phyloP scores from a whole-genome alignment of 306 rosid genomes.

The Macrotyloma uniflorum region DNA sequence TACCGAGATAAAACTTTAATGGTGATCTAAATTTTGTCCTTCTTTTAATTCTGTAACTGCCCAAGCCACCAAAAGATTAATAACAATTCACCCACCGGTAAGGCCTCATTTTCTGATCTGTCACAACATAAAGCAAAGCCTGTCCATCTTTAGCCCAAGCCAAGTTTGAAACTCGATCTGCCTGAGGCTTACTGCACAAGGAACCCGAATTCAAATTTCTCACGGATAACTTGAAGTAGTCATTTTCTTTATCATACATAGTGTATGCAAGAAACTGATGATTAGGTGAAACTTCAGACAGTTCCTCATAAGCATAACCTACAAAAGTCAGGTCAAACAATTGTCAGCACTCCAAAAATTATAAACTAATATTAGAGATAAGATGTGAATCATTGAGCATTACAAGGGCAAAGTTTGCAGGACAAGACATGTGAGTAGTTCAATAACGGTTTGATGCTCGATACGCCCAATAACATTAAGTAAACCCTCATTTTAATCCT shows the following conservation, averaged over 20 bases:
- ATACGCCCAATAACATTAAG: not conserved
- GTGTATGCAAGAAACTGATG: slow-evolving; percentile 90
- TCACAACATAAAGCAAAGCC: slow-evolving; percentile 84
- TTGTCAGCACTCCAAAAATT: slow-evolving; percentile 8
- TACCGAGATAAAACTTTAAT: not conserved
- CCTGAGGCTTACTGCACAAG: slow-evolving; percentile 87
- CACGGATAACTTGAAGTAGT: slow-evolving; percentile 74
- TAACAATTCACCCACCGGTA: slow-evolving; percentile 54
- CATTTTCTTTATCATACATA: slow-evolving; percentile 88
- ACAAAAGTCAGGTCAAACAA: slow-evolving; percentile 16
- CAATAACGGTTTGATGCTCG: not conserved
- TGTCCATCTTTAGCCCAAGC: slow-evolving; percentile 95
- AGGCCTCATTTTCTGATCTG: slow-evolving; percentile 80
- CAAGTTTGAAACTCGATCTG: slow-evolving; percentile 74
- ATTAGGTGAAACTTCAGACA: slow-evolving; percentile 84
- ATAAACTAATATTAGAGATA: not conserved
- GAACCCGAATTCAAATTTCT: slow-evolving; percentile 96
- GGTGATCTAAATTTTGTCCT: not conserved
- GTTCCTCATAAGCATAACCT: slow-evolving; percentile 95
- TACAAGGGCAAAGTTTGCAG: not conserved
- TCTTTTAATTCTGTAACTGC: not conserved
- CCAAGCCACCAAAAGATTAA: not conserved
- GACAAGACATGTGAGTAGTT: not conserved
- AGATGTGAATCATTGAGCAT: not conserved
- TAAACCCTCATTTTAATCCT: not conserved